Percentiles rank a stretch among this genome's conserved stretches.
Conservation (phyloP, 1,284 basidiomycete genomes). For the Rhizoctonia solani region DNA sequence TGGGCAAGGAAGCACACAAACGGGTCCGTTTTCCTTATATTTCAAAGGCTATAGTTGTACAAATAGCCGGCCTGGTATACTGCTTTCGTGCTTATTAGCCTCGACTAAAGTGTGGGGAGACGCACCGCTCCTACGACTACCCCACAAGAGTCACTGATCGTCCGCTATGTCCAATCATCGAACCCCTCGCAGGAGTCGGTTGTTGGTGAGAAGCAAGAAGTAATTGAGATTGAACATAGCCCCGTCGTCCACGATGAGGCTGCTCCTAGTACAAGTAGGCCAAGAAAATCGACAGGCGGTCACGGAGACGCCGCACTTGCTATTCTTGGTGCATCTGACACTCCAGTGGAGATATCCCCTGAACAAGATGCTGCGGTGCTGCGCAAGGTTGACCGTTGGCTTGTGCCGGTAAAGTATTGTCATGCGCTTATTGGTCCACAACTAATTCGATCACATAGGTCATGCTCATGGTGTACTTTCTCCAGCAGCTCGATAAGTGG, state of each 20-base stretch:
- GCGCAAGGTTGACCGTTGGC: slow-evolving; percentile 51
- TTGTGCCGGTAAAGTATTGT: slow-evolving; percentile 45
- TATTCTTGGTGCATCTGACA: slow-evolving; percentile 45
- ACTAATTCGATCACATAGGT: slow-evolving; percentile 34
- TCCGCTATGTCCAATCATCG: too few species aligned
- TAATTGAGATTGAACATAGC: slow-evolving; percentile 32
- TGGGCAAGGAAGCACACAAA: too few species aligned
- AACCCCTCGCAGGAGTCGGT: too few species aligned
- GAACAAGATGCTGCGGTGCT: slow-evolving; percentile 48
- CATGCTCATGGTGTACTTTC: slow-evolving; percentile 51
- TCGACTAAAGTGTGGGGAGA: slow-evolving; percentile 24
- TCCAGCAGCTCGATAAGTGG: slow-evolving; percentile 53
- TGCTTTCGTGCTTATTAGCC: not conserved
- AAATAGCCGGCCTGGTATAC: slow-evolving; percentile 7
- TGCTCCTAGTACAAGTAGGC: slow-evolving; percentile 34
- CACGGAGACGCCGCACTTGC: slow-evolving; percentile 48
- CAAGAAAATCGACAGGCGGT: not conserved
- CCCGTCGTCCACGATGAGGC: too few species aligned
- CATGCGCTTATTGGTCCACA: not conserved
- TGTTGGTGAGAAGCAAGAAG: too few species aligned
- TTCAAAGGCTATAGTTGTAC: not conserved
- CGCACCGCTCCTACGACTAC: not conserved
- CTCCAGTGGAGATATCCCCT: slow-evolving; percentile 44
- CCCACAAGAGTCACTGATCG: too few species aligned
- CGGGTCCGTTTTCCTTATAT: too few species aligned